These are phyloP conservation scores for Lipomyces kockii DNA, from an alignment of 805 yeast genomes.

Conservation along the genomic window DNA sequence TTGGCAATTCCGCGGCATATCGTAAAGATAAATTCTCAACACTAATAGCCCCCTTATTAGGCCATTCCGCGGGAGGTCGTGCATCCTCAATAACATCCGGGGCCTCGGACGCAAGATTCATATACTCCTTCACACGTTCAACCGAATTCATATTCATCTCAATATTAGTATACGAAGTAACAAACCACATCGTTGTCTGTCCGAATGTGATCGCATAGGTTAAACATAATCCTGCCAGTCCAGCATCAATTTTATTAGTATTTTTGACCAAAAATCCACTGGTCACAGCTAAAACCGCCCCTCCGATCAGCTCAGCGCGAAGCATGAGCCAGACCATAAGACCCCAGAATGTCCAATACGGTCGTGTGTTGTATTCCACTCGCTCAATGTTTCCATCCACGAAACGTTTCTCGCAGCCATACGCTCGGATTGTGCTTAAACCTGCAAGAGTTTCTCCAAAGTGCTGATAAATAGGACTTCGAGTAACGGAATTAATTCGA, in stretches of 20 bases:
- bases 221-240: constrained; percentile 91
- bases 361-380: constrained; percentile 82
- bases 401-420: constrained; percentile 86
- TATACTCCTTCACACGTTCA: constrained; percentile 87
- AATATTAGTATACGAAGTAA: constrained; percentile 81
- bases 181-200: constrained; percentile 88
- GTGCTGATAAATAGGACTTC: constrained; percentile 95
- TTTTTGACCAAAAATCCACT: constrained; percentile 75
- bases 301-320: constrained; percentile 83
- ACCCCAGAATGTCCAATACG: constrained; percentile 92
- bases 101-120: constrained; percentile 82
- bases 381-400: constrained; percentile 74
- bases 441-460: constrained; percentile 92
- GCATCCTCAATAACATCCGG: constrained; percentile 62
- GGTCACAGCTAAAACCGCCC: constrained; percentile 75
- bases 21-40: constrained; percentile 78
- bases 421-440: constrained; percentile 91
- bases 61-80: constrained; percentile 79
- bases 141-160: constrained; percentile 98
- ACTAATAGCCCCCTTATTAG: constrained; percentile 77
- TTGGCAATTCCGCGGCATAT: constrained; percentile 84
- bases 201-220: constrained; percentile 89
- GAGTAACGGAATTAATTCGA: constrained; percentile 81
- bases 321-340: constrained; percentile 90
- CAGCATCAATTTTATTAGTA: constrained; percentile 76